Evolutionary conservation across 1,139 yeast species (phyloP).

Genomic region (Eremothecium cymbalariae): DNA sequence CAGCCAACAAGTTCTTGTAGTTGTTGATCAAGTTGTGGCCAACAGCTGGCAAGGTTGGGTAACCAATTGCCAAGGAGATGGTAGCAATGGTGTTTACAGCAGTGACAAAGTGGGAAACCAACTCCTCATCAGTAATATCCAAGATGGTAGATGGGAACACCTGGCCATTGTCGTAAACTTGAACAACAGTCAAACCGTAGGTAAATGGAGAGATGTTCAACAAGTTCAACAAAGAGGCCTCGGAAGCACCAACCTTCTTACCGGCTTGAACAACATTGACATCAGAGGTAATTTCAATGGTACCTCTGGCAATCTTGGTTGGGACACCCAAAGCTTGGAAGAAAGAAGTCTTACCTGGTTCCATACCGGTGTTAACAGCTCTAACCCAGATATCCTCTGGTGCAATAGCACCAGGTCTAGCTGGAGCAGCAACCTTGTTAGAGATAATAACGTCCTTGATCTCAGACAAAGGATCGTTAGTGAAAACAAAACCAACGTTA

Average conservation of each 20-base stretch:
- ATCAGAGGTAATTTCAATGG: conserved; percentile 97
- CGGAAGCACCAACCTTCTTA: conserved; percentile 95
- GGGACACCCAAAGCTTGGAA: conserved; percentile 99
- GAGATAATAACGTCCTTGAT: conserved; percentile 80
- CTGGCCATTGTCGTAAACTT: conserved; percentile 98
- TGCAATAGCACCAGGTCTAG: conserved; percentile 99
- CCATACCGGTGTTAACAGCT: conserved; percentile 99
- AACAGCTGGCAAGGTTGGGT: conserved; percentile 99
- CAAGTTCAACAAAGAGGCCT: conserved; percentile 98
- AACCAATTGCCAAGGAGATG: conserved; percentile 92
- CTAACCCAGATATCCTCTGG: conserved; percentile 96
- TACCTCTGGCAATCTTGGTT: conserved; percentile 99
- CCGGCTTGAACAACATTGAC: conserved; percentile 89
- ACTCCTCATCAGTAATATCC: conserved; percentile 97
- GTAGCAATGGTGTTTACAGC: conserved; percentile 94
- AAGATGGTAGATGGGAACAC: conserved; percentile 93
- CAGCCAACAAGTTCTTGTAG: conserved; percentile 98
- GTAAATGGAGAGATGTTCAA: conserved; percentile 99
- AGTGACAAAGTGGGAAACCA: conserved; percentile 81
- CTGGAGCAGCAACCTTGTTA: conserved; percentile 99
- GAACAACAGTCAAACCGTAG: conserved; percentile 93
- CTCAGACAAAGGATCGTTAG: conserved; percentile 87
- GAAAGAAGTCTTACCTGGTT: conserved; percentile 99
- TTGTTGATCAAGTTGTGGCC: conserved; percentile 98
- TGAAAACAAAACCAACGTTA: conserved; percentile 99